phyloP scores from a whole-genome alignment of 2,329 filamentous ascomycete species.

The Aspergillus hortae region DNA sequence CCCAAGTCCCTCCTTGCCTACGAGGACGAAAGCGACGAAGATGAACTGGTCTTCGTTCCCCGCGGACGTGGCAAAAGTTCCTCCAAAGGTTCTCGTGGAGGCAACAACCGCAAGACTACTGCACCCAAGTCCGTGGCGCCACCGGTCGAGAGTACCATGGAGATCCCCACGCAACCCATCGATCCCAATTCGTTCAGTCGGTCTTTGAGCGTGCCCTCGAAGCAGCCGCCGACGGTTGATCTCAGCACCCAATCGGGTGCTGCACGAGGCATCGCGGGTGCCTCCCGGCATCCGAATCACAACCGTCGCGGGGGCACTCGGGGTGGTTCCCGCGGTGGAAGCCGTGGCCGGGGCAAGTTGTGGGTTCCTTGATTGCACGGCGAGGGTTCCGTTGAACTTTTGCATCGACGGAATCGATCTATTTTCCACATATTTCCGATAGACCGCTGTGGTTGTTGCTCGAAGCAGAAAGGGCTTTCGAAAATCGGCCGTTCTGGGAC shows the following conservation, averaged over 20 bases:
- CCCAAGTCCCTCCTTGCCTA: conserved; percentile 45
- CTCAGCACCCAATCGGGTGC: conserved; percentile 31
- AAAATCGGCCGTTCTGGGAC: conserved; percentile 13
- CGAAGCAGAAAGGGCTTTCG: conserved; percentile 14
- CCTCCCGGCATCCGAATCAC: conserved; percentile 22
- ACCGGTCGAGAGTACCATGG: conserved; percentile 30
- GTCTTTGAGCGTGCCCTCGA: conserved; percentile 29
- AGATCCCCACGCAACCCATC: conserved; percentile 46
- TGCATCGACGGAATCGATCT: conserved; percentile 19
- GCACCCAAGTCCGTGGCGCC: conserved; percentile 20
- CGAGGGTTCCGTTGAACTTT: conserved; percentile 13
- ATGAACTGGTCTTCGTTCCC: conserved; percentile 46
- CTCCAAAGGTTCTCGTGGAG: conserved; percentile 23
- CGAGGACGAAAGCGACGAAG: conserved; percentile 47
- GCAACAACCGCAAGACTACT: conserved; percentile 28
- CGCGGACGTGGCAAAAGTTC: conserved; percentile 37
- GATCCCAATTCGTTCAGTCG: conserved; percentile 49
- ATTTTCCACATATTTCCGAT: conserved; percentile 13
- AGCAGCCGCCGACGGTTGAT: conserved; percentile 26
- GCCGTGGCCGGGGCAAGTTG: conserved; percentile 41
- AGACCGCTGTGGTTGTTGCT: conserved; percentile 20
- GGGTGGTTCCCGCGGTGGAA: conserved; percentile 31
- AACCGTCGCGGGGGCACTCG: conserved; percentile 35
- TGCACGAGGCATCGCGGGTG: conserved; percentile 31
- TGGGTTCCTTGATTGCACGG: conserved; percentile 42